Conservation (phyloP, 768 basidiomycete genomes). For the Paxillus rubicundulus region DNA sequence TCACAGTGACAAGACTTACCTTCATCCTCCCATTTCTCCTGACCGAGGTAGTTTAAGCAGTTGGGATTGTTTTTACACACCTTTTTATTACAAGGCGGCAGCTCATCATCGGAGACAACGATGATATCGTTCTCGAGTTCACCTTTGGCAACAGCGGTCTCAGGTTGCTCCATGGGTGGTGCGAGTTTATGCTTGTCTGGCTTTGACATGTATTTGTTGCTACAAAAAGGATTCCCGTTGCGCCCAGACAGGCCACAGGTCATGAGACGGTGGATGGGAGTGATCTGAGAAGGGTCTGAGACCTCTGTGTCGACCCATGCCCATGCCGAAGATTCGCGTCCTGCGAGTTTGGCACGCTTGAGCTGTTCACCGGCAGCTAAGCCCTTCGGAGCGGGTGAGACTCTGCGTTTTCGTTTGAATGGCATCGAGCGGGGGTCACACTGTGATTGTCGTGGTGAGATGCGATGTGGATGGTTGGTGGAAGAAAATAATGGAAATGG, state of each 20-base stretch:
- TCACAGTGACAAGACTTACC: constrained; percentile 39
- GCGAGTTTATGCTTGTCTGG: constrained; percentile 15
- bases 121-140: constrained; percentile 63
- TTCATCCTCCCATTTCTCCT: constrained; percentile 76
- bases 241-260: constrained; percentile 64
- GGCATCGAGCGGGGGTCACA: constrained; percentile 40
- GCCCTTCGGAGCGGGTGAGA: constrained; percentile 46
- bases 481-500: constrained; percentile 5
- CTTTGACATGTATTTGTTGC: constrained; percentile 48
- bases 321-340: constrained; percentile 56
- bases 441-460: not conserved
- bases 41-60: constrained; percentile 87
- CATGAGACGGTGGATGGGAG: constrained; percentile 58
- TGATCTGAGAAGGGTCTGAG: constrained; percentile 53
- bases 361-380: constrained; percentile 61
- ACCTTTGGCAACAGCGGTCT: constrained; percentile 28
- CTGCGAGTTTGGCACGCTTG: constrained; percentile 53
- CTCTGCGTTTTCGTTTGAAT: constrained; percentile 56
- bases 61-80: constrained; percentile 74
- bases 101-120: constrained; percentile 68
- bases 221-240: constrained; percentile 53
- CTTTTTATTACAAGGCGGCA: constrained; percentile 53
- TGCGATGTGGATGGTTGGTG: constrained; percentile 3
- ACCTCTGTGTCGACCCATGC: constrained; percentile 77
- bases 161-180: constrained; percentile 8